Evolutionary conservation across 805 yeast species (phyloP).

Genomic region (Cyberlindnera veronae): DNA sequence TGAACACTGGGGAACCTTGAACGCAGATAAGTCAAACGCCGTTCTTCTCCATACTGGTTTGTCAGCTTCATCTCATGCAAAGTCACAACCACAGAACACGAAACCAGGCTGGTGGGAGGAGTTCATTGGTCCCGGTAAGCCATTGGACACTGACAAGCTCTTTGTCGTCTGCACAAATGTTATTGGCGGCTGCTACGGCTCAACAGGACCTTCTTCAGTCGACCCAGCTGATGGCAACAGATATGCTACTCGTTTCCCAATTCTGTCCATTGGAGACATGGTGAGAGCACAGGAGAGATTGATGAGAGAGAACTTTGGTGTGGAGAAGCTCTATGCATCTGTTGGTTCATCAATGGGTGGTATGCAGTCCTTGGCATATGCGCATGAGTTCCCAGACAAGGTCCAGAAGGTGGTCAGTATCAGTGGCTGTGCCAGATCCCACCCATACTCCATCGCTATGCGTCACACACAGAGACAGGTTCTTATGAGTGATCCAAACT

Average conservation of each 20-base stretch:
- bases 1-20: slow-evolving; percentile 86
- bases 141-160: slow-evolving; percentile 76
- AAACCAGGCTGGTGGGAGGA: slow-evolving; percentile 95
- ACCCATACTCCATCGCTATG: slow-evolving; percentile 91
- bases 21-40: slow-evolving; percentile 61
- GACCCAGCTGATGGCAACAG: slow-evolving; percentile 65
- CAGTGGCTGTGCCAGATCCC: slow-evolving; percentile 91
- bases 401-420: slow-evolving; percentile 76
- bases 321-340: slow-evolving; percentile 64
- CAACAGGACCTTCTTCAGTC: slow-evolving; percentile 84
- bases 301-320: slow-evolving; percentile 58
- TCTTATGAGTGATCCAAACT: slow-evolving; percentile 89
- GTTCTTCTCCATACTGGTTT: slow-evolving; percentile 85
- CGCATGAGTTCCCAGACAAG: slow-evolving; percentile 73
- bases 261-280: slow-evolving; percentile 84
- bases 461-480: slow-evolving; percentile 92
- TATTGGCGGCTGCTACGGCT: slow-evolving; percentile 91
- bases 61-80: slow-evolving; percentile 92
- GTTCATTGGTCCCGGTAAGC: slow-evolving; percentile 78
- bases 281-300: slow-evolving; percentile 80
- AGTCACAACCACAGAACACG: slow-evolving; percentile 65
- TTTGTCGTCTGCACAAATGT: slow-evolving; percentile 89
- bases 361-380: slow-evolving; percentile 92
- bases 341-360: slow-evolving; percentile 98
- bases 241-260: slow-evolving; percentile 87